Percentiles rank a stretch among this genome's conserved stretches.
phyloP scores from a whole-genome alignment of 1,284 basidiomycete genomes.

The Sanghuangporus sanghuang region DNA sequence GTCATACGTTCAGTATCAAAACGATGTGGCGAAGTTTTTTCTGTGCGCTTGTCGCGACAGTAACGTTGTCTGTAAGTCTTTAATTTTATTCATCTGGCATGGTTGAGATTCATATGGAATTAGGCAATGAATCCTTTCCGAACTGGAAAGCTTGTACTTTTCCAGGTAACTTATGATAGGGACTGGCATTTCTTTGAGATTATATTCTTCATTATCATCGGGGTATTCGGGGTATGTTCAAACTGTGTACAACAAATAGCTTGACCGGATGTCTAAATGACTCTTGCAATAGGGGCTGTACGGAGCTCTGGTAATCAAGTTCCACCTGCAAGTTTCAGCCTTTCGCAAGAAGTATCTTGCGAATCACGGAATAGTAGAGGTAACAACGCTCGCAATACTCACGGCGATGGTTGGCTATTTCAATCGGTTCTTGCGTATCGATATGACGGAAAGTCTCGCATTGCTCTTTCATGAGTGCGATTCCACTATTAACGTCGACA shows the following conservation, averaged over 20 bases:
- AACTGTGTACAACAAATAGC: not conserved
- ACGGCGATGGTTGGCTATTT: conserved; percentile 93
- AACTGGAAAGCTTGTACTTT: conserved; percentile 96
- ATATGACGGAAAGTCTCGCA: conserved; percentile 98
- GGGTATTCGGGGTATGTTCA: conserved; percentile 83
- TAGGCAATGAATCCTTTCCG: conserved; percentile 98
- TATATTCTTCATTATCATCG: conserved; percentile 89
- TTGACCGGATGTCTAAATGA: not conserved
- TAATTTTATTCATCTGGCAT: conserved; percentile 11
- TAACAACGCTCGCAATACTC: conserved; percentile 78
- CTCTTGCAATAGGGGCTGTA: conserved; percentile 74
- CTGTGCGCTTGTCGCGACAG: conserved; percentile 94
- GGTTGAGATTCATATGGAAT: not conserved
- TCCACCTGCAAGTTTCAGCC: conserved; percentile 91
- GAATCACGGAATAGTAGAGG: conserved; percentile 84
- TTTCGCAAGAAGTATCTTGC: conserved; percentile 89
- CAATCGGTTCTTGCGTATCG: conserved; percentile 92
- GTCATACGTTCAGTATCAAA: conserved; percentile 91
- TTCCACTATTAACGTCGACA: conserved; percentile 86
- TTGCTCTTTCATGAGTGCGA: conserved; percentile 97
- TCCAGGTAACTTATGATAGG: conserved; percentile 95
- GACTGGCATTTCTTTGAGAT: conserved; percentile 99
- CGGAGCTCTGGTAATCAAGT: conserved; percentile 95
- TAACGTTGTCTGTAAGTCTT: conserved; percentile 80
- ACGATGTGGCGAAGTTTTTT: conserved; percentile 99